Percentiles rank a stretch among this genome's conserved stretches.
Conservation (phyloP, 176 grass and related monocot species). For the maize (Zea mays) region DNA sequence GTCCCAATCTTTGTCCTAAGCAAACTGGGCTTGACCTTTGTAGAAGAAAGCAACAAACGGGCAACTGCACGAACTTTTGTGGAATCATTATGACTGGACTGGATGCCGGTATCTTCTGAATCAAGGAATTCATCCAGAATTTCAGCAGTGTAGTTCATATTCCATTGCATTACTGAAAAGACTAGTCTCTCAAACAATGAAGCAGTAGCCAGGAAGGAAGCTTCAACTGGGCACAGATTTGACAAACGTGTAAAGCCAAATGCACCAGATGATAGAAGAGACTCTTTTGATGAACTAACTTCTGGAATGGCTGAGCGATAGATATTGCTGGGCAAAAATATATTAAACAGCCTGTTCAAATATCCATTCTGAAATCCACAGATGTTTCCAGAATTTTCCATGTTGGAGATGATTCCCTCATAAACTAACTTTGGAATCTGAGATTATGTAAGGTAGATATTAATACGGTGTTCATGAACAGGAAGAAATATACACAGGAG, state of each 20-base stretch:
- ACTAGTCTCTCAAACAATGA: conserved; percentile 65
- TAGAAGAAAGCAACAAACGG: conserved; percentile 75
- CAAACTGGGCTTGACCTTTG: conserved; percentile 66
- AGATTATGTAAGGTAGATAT: conserved; percentile 24
- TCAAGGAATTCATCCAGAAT: conserved; percentile 69
- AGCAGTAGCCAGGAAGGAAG: conserved; percentile 75
- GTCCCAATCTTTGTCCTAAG: conserved; percentile 59
- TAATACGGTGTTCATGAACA: conserved; percentile 24
- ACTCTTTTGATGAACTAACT: conserved; percentile 42
- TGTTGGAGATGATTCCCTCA: conserved; percentile 57
- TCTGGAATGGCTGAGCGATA: conserved; percentile 59
- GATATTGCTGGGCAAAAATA: conserved; percentile 78
- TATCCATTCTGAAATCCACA: conserved; percentile 51
- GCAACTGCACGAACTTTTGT: conserved; percentile 64
- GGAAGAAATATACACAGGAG: conserved; percentile 10
- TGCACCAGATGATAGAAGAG: conserved; percentile 47
- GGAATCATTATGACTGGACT: conserved; percentile 54
- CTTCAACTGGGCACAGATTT: conserved; percentile 76
- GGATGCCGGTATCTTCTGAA: conserved; percentile 56
- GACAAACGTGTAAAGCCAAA: conserved; percentile 84
- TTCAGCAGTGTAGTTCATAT: conserved; percentile 57
- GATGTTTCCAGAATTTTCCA: conserved; percentile 43
- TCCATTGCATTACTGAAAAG: conserved; percentile 55
- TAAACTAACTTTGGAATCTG: conserved; percentile 94
- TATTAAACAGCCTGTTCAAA: conserved; percentile 80